Evolutionary conservation across 2,329 filamentous ascomycete species (phyloP).

Genomic region (Fusarium fujikuroi): DNA sequence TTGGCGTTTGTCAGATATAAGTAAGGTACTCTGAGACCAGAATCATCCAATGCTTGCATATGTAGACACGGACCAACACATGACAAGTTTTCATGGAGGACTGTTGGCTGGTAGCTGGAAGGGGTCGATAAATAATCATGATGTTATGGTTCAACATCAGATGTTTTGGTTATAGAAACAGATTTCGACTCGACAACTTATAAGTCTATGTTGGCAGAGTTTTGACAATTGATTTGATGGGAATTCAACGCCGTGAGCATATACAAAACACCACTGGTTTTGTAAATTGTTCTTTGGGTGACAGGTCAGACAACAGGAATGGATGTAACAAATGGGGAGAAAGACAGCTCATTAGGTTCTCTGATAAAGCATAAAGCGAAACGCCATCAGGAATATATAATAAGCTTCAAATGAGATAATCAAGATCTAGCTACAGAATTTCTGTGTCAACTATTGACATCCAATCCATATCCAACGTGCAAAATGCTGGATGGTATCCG

Average conservation of each 20-base stretch:
- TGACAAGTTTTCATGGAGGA: neutral
- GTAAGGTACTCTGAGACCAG: neutral
- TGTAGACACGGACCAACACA: neutral
- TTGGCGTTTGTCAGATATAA: neutral
- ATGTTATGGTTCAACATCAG: neutral
- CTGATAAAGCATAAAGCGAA: neutral
- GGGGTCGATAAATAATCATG: neutral
- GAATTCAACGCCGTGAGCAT: neutral
- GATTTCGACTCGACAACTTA: neutral
- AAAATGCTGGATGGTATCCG: neutral
- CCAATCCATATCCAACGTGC: neutral
- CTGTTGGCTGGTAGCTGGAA: neutral
- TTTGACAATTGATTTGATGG: constrained; percentile 6
- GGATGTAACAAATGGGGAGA: neutral
- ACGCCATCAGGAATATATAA: neutral
- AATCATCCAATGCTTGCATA: neutral
- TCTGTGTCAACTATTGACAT: neutral
- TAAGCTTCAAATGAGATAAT: neutral
- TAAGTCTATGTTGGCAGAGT: neutral
- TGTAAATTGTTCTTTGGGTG: neutral
- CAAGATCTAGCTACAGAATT: neutral
- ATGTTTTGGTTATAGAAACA: neutral
- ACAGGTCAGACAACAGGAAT: neutral
- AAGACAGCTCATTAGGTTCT: neutral
- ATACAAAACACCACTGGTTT: constrained; percentile 1